Base-by-base conservation (phyloP, 2,329 filamentous ascomycete species). In the Ilyonectria sp. region DNA sequence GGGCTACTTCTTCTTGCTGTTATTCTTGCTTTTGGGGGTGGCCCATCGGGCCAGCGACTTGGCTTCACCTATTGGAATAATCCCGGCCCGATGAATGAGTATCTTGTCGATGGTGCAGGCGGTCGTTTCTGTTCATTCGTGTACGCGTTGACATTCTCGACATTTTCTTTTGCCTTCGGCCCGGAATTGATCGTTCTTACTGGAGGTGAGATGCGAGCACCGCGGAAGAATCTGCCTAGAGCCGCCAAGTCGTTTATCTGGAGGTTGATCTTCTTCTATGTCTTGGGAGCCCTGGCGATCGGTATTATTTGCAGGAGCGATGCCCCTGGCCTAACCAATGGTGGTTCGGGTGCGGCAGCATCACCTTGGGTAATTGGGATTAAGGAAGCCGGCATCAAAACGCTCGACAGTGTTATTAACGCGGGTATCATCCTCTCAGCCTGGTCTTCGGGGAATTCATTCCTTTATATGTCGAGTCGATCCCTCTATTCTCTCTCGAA, bases 1-100 rank as follows among this genome's bases (percentile, higher is more conserved):
- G 84, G 85, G n/a, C 75, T 87, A 10, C 80, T 86, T 62, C 79
- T 87, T 26, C 75, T 87, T 8, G 82, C 80, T 17, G 61, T 86
- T 11, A 78, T 86, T 15, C 77, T 87, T 17, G 82, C 82, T 69
- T 81, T 84, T 40, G 85, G 86, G 9, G 86, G 85, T 26, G 83
- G 81, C 0, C 85, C 85, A 0, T 77, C 76, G 19, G 79, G 82
- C 55, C 80, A 83, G 19, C 77, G 79, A 4, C 75, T 87, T 1
- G 84, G 84, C 4, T 87, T 87, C 69, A 71, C 73, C 59, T 81
- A 82, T 55, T 82, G 80, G 79, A 73, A 77, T 5, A n/a, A 62
- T n/a, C 64, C 59, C 0, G 54, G 64, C 5, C 35, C 64, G 4
- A 21, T 40, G 15, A 62, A 60, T 19, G 33, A 31, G 31, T 54